Conservation (phyloP, 371 early-diverging fungal genomes). For the Sporodiniella umbellata region DNA sequence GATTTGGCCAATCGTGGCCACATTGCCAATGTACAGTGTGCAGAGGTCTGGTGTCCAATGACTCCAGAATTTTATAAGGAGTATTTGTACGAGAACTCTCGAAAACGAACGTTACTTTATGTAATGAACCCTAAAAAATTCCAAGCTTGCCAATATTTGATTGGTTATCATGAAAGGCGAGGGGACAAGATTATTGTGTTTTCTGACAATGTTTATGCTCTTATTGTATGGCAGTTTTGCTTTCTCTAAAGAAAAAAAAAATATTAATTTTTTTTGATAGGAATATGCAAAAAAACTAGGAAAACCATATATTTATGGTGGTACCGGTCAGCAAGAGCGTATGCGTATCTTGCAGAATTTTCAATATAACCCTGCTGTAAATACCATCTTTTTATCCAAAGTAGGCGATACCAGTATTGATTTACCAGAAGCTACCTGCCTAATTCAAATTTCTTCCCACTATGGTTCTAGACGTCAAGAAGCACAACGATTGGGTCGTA, state of each 20-base stretch:
- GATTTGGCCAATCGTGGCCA: constrained; percentile 97
- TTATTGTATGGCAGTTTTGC: constrained; percentile 59
- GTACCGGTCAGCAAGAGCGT: constrained; percentile 94
- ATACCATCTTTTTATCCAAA: constrained; percentile 98
- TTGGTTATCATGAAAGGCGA: constrained; percentile 90
- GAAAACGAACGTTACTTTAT: constrained; percentile 86
- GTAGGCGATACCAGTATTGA: constrained; percentile 99
- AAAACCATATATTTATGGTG: constrained; percentile 97
- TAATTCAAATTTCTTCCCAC: constrained; percentile 99
- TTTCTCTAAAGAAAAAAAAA: background rate
- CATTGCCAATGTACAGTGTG: constrained; percentile 99
- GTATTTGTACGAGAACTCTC: constrained; percentile 76
- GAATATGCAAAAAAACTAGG: constrained; percentile 91
- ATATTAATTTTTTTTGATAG: constrained; percentile 17
- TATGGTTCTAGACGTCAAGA: constrained; percentile 99
- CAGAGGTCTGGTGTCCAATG: constrained; percentile 99
- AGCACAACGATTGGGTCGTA: constrained; percentile 97
- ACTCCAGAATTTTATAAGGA: constrained; percentile 97
- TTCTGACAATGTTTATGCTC: constrained; percentile 98
- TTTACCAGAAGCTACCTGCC: constrained; percentile 98
- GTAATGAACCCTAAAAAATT: constrained; percentile 99
- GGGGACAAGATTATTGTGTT: constrained; percentile 99
- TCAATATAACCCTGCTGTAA: constrained; percentile 90
- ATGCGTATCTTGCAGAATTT: constrained; percentile 96
- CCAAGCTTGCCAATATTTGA: constrained; percentile 97